A percentile compares a stretch with the other conserved stretches of the same genome.
These are phyloP conservation scores for Fagus sylvatica DNA, from an alignment of 306 rosid genomes.

Conservation along the genomic window DNA sequence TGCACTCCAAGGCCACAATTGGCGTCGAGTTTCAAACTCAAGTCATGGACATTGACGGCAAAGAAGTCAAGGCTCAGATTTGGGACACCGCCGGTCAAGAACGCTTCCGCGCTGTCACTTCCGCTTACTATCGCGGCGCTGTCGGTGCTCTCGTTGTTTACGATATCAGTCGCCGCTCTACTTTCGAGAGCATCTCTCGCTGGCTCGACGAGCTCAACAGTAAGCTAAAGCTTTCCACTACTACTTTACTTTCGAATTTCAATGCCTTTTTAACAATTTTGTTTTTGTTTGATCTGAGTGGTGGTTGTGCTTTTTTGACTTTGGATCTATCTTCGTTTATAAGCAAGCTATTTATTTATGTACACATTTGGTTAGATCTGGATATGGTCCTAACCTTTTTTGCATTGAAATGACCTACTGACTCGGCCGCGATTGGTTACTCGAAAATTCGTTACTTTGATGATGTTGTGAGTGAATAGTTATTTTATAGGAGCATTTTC, in stretches of 20 bases:
- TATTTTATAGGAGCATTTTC: background rate
- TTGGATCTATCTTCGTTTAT: background rate
- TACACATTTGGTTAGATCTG: background rate
- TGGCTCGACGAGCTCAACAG: conserved; percentile 98
- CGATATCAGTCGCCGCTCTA: conserved; percentile 79
- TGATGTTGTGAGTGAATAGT: background rate
- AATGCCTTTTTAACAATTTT: background rate
- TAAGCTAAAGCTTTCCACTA: conserved; percentile 18
- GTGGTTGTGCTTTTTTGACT: background rate
- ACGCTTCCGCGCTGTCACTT: conserved; percentile 91
- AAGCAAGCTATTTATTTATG: background rate
- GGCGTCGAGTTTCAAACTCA: conserved; percentile 95
- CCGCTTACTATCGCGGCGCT: conserved; percentile 92
- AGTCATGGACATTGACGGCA: conserved; percentile 74
- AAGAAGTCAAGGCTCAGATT: conserved; percentile 95
- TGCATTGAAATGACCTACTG: background rate
- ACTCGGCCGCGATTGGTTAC: background rate
- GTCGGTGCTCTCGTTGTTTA: conserved; percentile 89
- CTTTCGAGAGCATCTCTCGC: conserved; percentile 80
- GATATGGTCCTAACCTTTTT: background rate
- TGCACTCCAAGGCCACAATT: conserved; percentile 92
- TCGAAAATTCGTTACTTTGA: background rate
- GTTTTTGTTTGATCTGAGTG: background rate
- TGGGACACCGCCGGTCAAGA: conserved; percentile 99
- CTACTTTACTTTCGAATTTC: background rate